Evolutionary conservation across 176 grass and related monocot species (phyloP), one percentile per base, ranked within the genome.

Genomic region (Bothriochloa decipiens): DNA sequence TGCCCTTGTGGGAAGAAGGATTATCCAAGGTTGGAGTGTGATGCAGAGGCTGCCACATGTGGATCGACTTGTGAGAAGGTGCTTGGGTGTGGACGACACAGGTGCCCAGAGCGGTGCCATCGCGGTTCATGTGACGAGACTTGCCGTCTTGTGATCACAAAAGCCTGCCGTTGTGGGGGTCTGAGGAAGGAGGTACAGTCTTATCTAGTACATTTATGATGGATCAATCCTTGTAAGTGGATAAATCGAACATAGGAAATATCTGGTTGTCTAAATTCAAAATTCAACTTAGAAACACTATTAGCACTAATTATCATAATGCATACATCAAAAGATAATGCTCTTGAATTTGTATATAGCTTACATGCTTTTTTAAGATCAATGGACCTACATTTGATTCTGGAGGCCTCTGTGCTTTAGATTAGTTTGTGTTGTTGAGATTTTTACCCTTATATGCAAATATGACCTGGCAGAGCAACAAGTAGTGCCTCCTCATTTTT

Each of bases 1-100:
- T 98, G 96, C 74, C 96, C 96, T 0, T 98, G 96, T 39, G 93
- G 91, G 33, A 98, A 95, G 85, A 94, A 91, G 43, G 91, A 98
- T 53, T 90, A 95, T 81, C 85, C 88, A 60, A 90, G 77, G 40
- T 43, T 95, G 42, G 86, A 88, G 40, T 98, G 96, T 65, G 96
- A 98, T 60, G 74, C 82, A 20, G 91, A 93, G 74, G 91, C 91
- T 15, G 83, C 81, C 25, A 91, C 93, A 42, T 98, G 96, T 62
- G 96, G 96, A 5, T 91, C 91, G 1, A 92, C 89, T 25, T 95
- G 96, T 6, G 92, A 91, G 76, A 95, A 95, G 86, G 23, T 90
- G 64, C 91, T 98, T 33, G 81, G 77, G 28, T 98, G 96, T 14
- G 83, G 83, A 35, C 86, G 83, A 53, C 96, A 95, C 84, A 83